Base-by-base conservation (phyloP, 805 yeast genomes). In the Saturnispora mendoncae region DNA sequence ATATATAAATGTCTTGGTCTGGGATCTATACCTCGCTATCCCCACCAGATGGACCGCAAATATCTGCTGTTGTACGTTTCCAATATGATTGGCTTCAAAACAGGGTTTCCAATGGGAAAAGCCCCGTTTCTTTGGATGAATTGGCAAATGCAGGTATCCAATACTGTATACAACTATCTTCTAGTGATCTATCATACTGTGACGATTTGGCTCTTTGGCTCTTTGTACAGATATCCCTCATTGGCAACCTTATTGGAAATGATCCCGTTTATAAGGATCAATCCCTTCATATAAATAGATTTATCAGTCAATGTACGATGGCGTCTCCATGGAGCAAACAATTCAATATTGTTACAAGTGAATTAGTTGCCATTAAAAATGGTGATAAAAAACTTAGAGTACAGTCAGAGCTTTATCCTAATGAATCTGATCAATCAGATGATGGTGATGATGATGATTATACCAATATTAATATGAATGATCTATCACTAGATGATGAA, bases 371-470 rank as follows among this genome's bases (percentile, higher is more conserved):
- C 26, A 23, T 23, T 7, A 10, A 23, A 6, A 6, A 23, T 23
- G 26, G 9, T 23, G 26, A 10, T 7, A 23, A 23, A 23, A 7
- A 4, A 30, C 19, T 14, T 10, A 33, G 18, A 20, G 36, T 23
- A 8, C 17, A 33, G 14, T 33, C 36, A 4, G 36, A 33, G 10
- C 21, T 33, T 13, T 33, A 33, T 8, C 36, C 36, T 13, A 23
- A 33, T 33, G 28, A 33, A 15, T 21, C 26, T 15, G 36, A 38
- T 25, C 27, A 27, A 32, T 54, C 53, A 8, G 53, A 57, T 37
- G 42, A 43, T 10, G 48, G 43, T 30, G 46, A 50, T 30, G 50
- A 41, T 12, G 61, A 51, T 10, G 53, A 48, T 3, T 55, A 42
- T 14, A 53, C 47, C 9, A 55, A 56, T 18, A 46, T 46, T 20